Conservation (phyloP, 1,139 yeast species). For the Lodderomyces orthopsilosis region DNA sequence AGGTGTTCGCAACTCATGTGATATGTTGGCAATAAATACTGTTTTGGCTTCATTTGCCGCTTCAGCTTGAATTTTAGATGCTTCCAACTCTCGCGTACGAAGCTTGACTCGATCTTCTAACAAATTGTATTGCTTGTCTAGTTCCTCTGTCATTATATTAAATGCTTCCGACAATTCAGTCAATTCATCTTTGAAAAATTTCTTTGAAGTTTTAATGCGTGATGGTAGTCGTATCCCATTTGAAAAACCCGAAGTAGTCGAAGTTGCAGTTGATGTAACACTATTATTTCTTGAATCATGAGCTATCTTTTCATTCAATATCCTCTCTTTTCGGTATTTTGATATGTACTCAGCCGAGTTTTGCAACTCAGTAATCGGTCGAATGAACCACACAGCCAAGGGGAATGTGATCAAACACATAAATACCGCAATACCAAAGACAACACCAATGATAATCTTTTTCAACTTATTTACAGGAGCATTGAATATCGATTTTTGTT, state of each 20-base stretch:
- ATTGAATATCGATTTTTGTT: slow-evolving; percentile 55
- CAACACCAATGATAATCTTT: slow-evolving; percentile 73
- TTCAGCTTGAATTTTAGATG: slow-evolving; percentile 86
- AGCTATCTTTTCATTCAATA: not conserved
- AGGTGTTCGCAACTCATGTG: slow-evolving; percentile 94
- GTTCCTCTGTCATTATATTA: slow-evolving; percentile 85
- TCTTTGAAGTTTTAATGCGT: slow-evolving; percentile 53
- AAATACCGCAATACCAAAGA: slow-evolving; percentile 74
- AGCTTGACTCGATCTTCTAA: slow-evolving; percentile 87
- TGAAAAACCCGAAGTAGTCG: slow-evolving; percentile 33
- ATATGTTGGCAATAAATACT: slow-evolving; percentile 90
- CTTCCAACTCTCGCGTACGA: slow-evolving; percentile 85
- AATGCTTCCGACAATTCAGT: slow-evolving; percentile 86
- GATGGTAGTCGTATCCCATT: slow-evolving; percentile 46
- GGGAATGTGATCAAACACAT: slow-evolving; percentile 77
- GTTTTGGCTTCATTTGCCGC: slow-evolving; percentile 94
- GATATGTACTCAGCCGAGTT: slow-evolving; percentile 75
- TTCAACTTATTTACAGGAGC: slow-evolving; percentile 62
- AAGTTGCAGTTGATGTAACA: slow-evolving; percentile 25
- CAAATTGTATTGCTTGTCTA: slow-evolving; percentile 77
- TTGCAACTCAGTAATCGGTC: slow-evolving; percentile 78
- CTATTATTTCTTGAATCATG: slow-evolving; percentile 17
- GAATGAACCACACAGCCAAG: slow-evolving; percentile 77
- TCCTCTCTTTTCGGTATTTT: slow-evolving; percentile 27
- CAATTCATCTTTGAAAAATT: slow-evolving; percentile 77